These are phyloP conservation scores for Hypoxylon sp. DNA, from an alignment of 2,329 filamentous ascomycete genomes.

Conservation along the genomic window DNA sequence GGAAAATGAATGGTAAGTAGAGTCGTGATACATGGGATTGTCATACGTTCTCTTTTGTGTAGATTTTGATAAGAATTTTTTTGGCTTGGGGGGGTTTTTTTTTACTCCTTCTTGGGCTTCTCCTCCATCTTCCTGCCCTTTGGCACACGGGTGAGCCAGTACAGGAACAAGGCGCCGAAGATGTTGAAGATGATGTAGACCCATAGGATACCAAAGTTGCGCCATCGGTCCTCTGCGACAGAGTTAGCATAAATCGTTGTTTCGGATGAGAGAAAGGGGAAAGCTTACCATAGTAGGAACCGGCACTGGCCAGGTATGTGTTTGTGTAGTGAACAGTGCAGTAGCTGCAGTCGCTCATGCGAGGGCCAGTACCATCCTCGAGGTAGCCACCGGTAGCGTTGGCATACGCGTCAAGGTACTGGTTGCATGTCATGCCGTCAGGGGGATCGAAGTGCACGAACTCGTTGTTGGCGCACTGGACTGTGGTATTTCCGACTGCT, in stretches of 20 bases:
- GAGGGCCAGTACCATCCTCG: slow-evolving; percentile 49
- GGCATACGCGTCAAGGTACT: slow-evolving; percentile 63
- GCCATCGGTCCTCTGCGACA: slow-evolving; percentile 57
- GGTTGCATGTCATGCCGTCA: slow-evolving; percentile 59
- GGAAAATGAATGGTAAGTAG: background rate
- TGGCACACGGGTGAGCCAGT: slow-evolving; percentile 59
- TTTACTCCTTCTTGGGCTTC: slow-evolving; percentile 42
- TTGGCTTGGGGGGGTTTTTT: background rate
- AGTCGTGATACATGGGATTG: background rate
- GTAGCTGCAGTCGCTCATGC: slow-evolving; percentile 56
- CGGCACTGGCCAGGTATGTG: slow-evolving; percentile 48
- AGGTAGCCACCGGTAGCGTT: slow-evolving; percentile 53
- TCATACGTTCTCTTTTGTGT: background rate
- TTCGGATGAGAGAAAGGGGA: background rate
- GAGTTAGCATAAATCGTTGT: slow-evolving; percentile 21
- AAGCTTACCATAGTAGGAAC: slow-evolving; percentile 53
- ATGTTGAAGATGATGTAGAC: slow-evolving; percentile 65
- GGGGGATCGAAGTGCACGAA: slow-evolving; percentile 68
- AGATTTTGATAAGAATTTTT: slow-evolving; percentile 8
- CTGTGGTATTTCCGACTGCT: slow-evolving; percentile 66
- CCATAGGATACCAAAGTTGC: slow-evolving; percentile 65
- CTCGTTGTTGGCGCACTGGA: slow-evolving; percentile 72
- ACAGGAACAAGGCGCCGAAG: slow-evolving; percentile 59
- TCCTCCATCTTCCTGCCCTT: slow-evolving; percentile 48
- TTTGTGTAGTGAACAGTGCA: slow-evolving; percentile 51